Evolutionary conservation across 1,139 yeast genomes (phyloP).

Genomic region (Pichia sp.): DNA sequence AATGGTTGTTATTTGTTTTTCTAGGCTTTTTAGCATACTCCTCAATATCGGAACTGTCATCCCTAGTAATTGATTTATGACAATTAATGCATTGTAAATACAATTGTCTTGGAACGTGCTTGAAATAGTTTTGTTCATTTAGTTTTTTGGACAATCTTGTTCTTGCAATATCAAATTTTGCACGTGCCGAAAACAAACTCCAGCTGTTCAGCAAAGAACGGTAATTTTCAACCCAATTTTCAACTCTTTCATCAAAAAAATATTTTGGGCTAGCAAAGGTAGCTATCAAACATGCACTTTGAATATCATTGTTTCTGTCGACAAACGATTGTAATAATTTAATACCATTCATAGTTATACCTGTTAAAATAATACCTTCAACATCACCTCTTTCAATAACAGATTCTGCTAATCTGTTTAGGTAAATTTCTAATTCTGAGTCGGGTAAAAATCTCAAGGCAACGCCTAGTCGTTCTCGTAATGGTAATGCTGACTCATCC

Average conservation of each 20-base stretch:
- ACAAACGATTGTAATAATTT: conserved; percentile 82
- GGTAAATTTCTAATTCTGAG: conserved; percentile 60
- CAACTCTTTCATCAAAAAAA: conserved; percentile 62
- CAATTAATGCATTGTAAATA: conserved; percentile 77
- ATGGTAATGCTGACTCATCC: conserved; percentile 82
- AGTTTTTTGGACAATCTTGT: conserved; percentile 54
- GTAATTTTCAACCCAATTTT: conserved; percentile 73
- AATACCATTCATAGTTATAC: conserved; percentile 69
- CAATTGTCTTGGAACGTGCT: conserved; percentile 58
- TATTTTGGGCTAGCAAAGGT: conserved; percentile 81
- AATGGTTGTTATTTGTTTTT: conserved; percentile 17
- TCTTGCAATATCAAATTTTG: conserved; percentile 77
- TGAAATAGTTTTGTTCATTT: conserved; percentile 45
- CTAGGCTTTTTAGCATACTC: conserved; percentile 1
- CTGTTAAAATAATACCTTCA: conserved; percentile 86
- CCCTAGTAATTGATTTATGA: conserved; percentile 49
- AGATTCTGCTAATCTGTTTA: conserved; percentile 62
- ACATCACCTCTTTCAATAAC: conserved; percentile 76
- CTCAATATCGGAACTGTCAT: neutral
- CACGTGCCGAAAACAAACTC: conserved; percentile 71
- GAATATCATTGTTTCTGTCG: conserved; percentile 85
- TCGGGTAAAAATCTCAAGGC: conserved; percentile 82
- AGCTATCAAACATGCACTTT: conserved; percentile 80
- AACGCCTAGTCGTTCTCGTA: conserved; percentile 83
- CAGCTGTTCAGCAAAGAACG: conserved; percentile 74